Evolutionary conservation across 306 rosid species (phyloP).

Genomic region (peach (Prunus persica)): DNA sequence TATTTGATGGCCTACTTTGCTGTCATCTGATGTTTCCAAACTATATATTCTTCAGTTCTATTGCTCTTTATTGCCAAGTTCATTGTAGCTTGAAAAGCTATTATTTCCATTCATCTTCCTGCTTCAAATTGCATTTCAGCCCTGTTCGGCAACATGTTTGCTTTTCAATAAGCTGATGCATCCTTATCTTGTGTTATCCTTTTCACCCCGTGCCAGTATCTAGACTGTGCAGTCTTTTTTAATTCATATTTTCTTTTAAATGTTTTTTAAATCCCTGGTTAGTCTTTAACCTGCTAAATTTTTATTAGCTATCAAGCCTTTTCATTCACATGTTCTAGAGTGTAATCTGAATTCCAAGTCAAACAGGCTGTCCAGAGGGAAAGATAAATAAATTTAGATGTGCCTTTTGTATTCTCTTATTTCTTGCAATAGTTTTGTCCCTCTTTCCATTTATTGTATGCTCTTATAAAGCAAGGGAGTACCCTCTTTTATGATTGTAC

Average conservation of each 20-base stretch:
- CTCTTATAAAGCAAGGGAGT: neutral
- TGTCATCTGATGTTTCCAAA: neutral
- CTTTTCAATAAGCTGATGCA: too few species aligned
- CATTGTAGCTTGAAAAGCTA: neutral
- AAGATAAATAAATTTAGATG: too few species aligned
- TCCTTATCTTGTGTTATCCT: neutral
- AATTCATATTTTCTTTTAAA: neutral
- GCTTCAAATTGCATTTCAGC: neutral
- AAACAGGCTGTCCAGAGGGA: neutral
- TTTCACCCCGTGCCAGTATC: neutral
- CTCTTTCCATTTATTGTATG: too few species aligned
- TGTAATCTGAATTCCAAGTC: neutral
- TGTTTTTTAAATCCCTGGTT: neutral
- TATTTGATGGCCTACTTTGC: neutral
- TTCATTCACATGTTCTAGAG: neutral
- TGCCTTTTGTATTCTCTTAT: too few species aligned
- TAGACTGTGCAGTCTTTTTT: neutral
- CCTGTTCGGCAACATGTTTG: neutral
- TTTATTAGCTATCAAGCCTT: neutral
- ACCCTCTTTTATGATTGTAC: too few species aligned
- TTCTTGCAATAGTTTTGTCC: too few species aligned
- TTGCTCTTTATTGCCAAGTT: neutral
- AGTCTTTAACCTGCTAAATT: neutral
- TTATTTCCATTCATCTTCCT: neutral
- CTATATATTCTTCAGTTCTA: neutral